Conservation (phyloP, 225 moss, liverwort and hornwort species). For the Physcomitrellopsis africana region DNA sequence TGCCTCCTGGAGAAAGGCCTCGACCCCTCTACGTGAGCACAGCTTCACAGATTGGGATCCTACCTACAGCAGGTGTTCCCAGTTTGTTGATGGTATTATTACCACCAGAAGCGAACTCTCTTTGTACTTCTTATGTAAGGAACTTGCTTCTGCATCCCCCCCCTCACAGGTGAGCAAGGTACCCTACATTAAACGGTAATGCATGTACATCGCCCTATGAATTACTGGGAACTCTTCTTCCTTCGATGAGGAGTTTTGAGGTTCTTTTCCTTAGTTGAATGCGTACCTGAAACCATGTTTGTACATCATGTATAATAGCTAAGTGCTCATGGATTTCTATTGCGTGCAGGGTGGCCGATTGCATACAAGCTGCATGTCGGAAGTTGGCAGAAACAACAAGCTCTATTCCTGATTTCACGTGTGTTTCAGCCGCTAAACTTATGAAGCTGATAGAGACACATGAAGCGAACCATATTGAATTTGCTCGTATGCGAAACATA, state of each 20-base stretch:
- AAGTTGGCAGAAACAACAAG: constrained; percentile 55
- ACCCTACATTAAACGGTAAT: not conserved
- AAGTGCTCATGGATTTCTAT: not conserved
- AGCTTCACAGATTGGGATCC: constrained; percentile 93
- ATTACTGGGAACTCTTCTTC: not conserved
- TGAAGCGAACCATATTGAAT: constrained; percentile 95
- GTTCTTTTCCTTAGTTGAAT: not conserved
- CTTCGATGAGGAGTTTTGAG: not conserved
- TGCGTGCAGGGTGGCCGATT: constrained; percentile 56
- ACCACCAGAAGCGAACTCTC: constrained; percentile 66
- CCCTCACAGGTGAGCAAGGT: constrained; percentile 48
- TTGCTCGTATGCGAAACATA: constrained; percentile 79
- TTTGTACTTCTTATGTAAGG: constrained; percentile 82
- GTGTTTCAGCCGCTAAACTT: constrained; percentile 87
- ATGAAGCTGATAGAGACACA: constrained; percentile 92
- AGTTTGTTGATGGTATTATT: constrained; percentile 82
- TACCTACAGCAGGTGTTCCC: constrained; percentile 89
- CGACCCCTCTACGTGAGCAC: constrained; percentile 91
- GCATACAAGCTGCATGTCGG: constrained; percentile 71
- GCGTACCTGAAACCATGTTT: not conserved
- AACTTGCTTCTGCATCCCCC: constrained; percentile 96
- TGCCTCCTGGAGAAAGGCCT: constrained; percentile 84
- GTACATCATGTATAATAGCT: constrained; percentile 11
- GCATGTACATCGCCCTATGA: not conserved
- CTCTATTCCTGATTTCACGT: constrained; percentile 88